phyloP scores from a whole-genome alignment of 441 rosid genomes.

The Erodium trifolium region DNA sequence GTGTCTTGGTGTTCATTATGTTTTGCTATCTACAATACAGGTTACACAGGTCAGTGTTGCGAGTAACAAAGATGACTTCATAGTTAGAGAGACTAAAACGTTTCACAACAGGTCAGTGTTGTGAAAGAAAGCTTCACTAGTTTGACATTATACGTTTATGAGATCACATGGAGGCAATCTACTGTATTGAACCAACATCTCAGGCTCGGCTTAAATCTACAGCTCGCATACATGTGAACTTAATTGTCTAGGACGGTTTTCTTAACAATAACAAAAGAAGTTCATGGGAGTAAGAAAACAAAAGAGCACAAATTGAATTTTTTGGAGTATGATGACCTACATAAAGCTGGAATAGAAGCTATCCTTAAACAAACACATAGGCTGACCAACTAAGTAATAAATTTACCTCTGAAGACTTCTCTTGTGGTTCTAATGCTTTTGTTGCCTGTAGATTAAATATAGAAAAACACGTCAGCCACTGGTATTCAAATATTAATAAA shows the following conservation, averaged over 20 bases:
- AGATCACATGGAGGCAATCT: not conserved
- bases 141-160: not conserved
- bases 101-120: no score
- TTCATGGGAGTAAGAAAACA: not conserved
- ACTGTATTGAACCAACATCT: not conserved
- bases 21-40: not conserved
- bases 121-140: not conserved
- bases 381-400: not conserved
- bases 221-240: not conserved
- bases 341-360: constrained; percentile 8
- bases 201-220: not conserved
- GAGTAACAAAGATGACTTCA: not conserved
- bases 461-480: constrained; percentile 2
- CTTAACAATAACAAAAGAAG: not conserved
- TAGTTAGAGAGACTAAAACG: not conserved
- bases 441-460: constrained; percentile 34
- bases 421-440: constrained; percentile 41
- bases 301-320: not conserved
- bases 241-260: not conserved
- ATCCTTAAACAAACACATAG: not conserved
- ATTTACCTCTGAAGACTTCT: constrained; percentile 48
- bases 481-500: not conserved
- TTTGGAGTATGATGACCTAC: not conserved
- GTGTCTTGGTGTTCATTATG: not conserved
- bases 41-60: not conserved